A percentile compares a stretch with the other conserved stretches of the same genome.
phyloP scores from a whole-genome alignment of 352 stramenopile species.

The Pythium volutum region DNA sequence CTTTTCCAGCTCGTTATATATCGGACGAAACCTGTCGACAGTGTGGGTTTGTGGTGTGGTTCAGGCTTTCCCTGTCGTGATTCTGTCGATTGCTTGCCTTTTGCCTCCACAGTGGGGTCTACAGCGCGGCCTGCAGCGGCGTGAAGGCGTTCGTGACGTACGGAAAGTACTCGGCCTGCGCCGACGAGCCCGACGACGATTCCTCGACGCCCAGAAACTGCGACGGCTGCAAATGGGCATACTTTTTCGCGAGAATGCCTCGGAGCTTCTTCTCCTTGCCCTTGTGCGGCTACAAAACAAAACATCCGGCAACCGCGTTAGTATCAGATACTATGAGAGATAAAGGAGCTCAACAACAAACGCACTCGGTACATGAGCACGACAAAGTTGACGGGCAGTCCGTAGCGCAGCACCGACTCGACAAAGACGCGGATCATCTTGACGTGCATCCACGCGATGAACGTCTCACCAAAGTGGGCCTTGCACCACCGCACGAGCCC shows the following conservation, averaged over 20 bases:
- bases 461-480: constrained; percentile 97
- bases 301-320: background rate
- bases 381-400: constrained; percentile 95
- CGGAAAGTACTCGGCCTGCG: constrained; percentile 74
- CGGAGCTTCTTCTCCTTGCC: constrained; percentile 86
- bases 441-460: constrained; percentile 98
- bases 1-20: background rate
- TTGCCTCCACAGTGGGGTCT: background rate
- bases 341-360: constrained; percentile 4
- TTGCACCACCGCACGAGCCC: constrained; percentile 97
- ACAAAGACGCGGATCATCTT: constrained; percentile 97
- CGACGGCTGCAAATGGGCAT: constrained; percentile 78
- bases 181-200: constrained; percentile 39
- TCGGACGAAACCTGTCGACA: background rate
- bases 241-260: constrained; percentile 77
- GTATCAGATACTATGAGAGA: background rate
- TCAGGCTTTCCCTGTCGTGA: background rate
- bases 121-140: constrained; percentile 35
- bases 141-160: constrained; percentile 84
- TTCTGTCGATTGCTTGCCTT: background rate
- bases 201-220: constrained; percentile 83
- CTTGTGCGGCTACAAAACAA: constrained; percentile 44
- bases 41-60: background rate
- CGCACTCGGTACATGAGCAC: constrained; percentile 79
- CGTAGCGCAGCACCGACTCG: constrained; percentile 97